Base-by-base conservation (phyloP, 352 stramenopile genomes). In the Elongisporangium anandrum region DNA sequence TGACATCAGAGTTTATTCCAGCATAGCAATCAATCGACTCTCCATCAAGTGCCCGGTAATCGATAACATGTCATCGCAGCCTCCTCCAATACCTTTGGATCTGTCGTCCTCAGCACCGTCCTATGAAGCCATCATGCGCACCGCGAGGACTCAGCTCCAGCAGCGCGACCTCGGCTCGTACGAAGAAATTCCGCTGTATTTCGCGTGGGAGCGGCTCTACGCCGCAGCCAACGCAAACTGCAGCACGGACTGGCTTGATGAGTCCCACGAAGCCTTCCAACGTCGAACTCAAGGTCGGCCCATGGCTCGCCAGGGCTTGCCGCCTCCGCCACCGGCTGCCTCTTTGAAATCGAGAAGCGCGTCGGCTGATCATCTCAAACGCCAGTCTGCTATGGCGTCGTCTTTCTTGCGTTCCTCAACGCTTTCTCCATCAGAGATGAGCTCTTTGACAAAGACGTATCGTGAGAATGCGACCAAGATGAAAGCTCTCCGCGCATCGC, bases 171-270 rank as follows among this genome's bases (percentile, higher is more conserved):
- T 86, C 22, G 66, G 56, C 9, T 86, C 76, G 6, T 61, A 84
- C 16, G 73, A 86, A 6, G 76, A 86, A 16, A 56, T 71, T 9
- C 76, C 76, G 17, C 56, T 86, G 17, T 86, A 84, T 54, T 86
- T 84, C 24, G 76, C 76, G 1, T 86, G 76, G 76, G 59, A 84
- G 16, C 64, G 76, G 13, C 56, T 86, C 23, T 86, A 84, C 17
- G 60, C 74, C 17, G 56, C 73, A 4, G 69, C 68, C 0, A 83
- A 84, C 29, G 57, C 66, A 19, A 83, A 78, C 19, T 52, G 81
- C 5, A 84, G 70, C 50, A 67, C 74, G 2, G 70, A 86, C 48
- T 84, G 80, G 12, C 39, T 81, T 49, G 53, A 56, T 7, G 76
- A 86, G 61, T 70, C 64, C 0, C 50, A 62, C 0, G 39, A 22